These are phyloP conservation scores for Phytomonas francai DNA, from an alignment of 208 protist species.

Conservation along the genomic window DNA sequence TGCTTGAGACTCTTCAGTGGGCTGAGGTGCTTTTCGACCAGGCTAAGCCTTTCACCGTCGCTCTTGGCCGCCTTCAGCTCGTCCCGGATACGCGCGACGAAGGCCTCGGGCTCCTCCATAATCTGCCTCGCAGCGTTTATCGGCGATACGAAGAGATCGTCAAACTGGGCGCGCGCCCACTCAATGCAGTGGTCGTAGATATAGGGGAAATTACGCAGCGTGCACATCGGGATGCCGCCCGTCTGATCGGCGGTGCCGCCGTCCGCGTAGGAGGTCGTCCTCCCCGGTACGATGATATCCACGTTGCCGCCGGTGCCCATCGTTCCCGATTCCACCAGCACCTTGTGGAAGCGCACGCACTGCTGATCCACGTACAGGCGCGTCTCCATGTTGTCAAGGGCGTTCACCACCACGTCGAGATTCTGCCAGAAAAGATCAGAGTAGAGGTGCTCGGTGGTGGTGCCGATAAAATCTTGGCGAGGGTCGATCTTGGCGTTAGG, in stretches of 20 bases:
- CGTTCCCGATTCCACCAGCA: constrained; percentile 99
- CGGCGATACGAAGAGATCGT: constrained; percentile 87
- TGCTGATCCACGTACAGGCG: constrained; percentile 93
- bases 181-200: constrained; percentile 98
- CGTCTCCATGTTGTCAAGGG: constrained; percentile 99
- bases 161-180: constrained; percentile 90
- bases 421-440: constrained; percentile 94
- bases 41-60: constrained; percentile 61
- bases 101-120: constrained; percentile 67
- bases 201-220: constrained; percentile 99
- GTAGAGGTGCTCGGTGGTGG: constrained; percentile 94
- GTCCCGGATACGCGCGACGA: constrained; percentile 46
- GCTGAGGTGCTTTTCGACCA: constrained; percentile 71
- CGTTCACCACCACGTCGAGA: constrained; percentile 96
- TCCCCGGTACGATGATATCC: constrained; percentile 95
- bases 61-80: constrained; percentile 55
- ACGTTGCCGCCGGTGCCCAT: constrained; percentile 98
- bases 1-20: constrained; percentile 43
- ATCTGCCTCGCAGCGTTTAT: constrained; percentile 77
- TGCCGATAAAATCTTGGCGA: constrained; percentile 90
- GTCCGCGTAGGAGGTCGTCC: constrained; percentile 97
- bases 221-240: constrained; percentile 98
- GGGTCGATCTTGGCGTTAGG: constrained; percentile 67
- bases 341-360: constrained; percentile 95
- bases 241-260: constrained; percentile 96